phyloP scores from a whole-genome alignment of 177 flowering plant genomes.

The Tripterygium wilfordii region DNA sequence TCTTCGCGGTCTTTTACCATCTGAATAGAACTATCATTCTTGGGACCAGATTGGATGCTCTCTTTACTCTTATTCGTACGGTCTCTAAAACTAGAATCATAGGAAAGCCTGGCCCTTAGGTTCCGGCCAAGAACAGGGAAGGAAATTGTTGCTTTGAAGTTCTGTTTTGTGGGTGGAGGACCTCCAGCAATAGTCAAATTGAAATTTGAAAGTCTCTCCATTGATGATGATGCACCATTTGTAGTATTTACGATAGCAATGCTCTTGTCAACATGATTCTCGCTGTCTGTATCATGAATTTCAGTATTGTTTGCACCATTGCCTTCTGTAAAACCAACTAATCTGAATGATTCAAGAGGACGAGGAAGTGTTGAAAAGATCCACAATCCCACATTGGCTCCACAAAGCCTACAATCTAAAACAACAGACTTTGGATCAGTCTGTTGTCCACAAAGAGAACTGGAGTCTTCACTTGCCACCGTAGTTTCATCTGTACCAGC shows the following conservation, averaged over 20 bases:
- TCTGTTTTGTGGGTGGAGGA: slow-evolving; percentile 86
- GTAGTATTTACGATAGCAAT: slow-evolving; percentile 10
- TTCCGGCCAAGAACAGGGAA: slow-evolving; percentile 75
- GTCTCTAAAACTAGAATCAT: slow-evolving; percentile 25
- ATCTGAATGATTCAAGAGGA: slow-evolving; percentile 63
- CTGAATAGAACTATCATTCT: slow-evolving; percentile 4
- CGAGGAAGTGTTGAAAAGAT: slow-evolving; percentile 54
- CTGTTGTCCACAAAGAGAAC: slow-evolving; percentile 11
- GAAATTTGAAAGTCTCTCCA: slow-evolving; percentile 22
- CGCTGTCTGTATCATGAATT: slow-evolving; percentile 12
- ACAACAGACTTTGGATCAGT: slow-evolving; percentile 75
- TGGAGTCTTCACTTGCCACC: slow-evolving; percentile 19
- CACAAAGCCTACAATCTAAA: slow-evolving; percentile 82
- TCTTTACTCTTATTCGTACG: slow-evolving; percentile 8
- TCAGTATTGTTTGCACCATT: slow-evolving; percentile 20
- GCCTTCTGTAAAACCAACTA: slow-evolving; percentile 54
- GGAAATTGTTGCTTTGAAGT: slow-evolving; percentile 72
- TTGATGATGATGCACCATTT: slow-evolving; percentile 13
- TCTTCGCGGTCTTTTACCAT: slow-evolving; percentile 13
- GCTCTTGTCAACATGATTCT: slow-evolving; percentile 12
- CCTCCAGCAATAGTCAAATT: slow-evolving; percentile 91
- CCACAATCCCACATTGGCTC: slow-evolving; percentile 92
- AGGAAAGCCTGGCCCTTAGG: slow-evolving; percentile 52
- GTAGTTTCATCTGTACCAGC: slow-evolving; percentile 19
- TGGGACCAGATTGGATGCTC: slow-evolving; percentile 6